A percentile compares a stretch with the other conserved stretches of the same genome.
phyloP scores from a whole-genome alignment of 805 yeast genomes.

The Maudiozyma turicensis region DNA sequence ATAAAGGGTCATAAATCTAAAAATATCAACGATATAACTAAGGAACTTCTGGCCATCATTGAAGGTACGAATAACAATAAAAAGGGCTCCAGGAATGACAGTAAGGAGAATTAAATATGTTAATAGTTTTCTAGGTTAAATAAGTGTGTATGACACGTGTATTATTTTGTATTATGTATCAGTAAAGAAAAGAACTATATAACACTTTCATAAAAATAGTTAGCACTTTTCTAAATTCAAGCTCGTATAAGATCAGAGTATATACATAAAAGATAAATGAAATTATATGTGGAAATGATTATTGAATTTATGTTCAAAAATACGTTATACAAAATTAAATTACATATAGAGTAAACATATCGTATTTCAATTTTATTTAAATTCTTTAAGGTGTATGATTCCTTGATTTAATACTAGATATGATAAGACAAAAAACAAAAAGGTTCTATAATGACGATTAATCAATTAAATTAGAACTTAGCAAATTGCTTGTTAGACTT shows the following conservation, averaged over 20 bases:
- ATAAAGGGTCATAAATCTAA: slow-evolving; percentile 41
- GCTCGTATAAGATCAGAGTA: no score
- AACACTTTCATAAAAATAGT: no score
- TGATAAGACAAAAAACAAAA: not conserved
- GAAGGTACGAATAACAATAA: not conserved
- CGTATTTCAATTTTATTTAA: not conserved
- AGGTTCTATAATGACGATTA: not conserved
- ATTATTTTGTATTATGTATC: no score
- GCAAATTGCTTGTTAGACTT: slow-evolving; percentile 84
- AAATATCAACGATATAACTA: slow-evolving; percentile 29
- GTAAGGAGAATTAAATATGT: no score
- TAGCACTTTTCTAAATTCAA: no score
- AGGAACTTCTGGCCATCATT: slow-evolving; percentile 15
- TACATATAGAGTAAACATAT: not conserved
- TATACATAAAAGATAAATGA: not conserved
- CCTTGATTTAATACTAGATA: not conserved
- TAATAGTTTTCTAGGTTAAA: no score
- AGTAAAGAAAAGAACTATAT: no score
- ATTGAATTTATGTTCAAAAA: slow-evolving; percentile 6
- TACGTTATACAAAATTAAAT: slow-evolving; percentile 7
- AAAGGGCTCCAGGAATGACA: not conserved
- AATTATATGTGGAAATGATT: not conserved
- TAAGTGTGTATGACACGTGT: no score
- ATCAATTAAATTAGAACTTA: slow-evolving; percentile 63
- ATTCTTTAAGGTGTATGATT: no score